phyloP scores from a whole-genome alignment of 306 rosid genomes.

The Gynostemma pentaphyllum region DNA sequence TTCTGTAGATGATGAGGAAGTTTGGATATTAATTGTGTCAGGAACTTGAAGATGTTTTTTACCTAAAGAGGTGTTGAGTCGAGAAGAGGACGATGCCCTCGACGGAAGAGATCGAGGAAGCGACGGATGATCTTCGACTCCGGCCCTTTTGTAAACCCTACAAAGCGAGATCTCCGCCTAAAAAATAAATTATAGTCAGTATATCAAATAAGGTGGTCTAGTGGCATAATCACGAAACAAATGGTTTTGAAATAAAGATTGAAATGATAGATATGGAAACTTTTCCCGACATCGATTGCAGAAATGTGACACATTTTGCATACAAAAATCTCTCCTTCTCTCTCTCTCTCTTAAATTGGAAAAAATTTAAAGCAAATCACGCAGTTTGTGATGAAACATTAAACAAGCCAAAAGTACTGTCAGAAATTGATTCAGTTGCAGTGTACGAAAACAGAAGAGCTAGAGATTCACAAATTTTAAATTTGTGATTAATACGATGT shows the following conservation, averaged over 20 bases:
- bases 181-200: not conserved
- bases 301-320: not conserved
- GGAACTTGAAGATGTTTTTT: not conserved
- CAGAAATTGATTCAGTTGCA: constrained; percentile 4
- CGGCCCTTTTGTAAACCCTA: constrained; percentile 90
- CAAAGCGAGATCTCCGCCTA: constrained; percentile 93
- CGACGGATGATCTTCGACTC: constrained; percentile 90
- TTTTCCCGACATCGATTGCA: too few relatives aligned
- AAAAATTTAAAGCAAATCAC: constrained; percentile 8
- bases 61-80: not conserved
- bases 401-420: constrained; percentile 1
- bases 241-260: too few relatives aligned
- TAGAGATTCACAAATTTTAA: not conserved
- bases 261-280: too few relatives aligned
- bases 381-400: constrained; percentile 5
- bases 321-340: not conserved
- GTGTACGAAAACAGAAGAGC: constrained; percentile 3
- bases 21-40: not conserved
- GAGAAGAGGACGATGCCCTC: constrained; percentile 39
- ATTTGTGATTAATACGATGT: not conserved
- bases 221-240: too few relatives aligned
- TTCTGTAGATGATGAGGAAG: not conserved
- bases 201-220: not conserved
- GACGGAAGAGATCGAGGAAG: constrained; percentile 75
- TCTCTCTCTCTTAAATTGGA: not conserved